Evolutionary conservation across 2,329 filamentous ascomycete genomes (phyloP).

Genomic region (Kalmusia sp.): DNA sequence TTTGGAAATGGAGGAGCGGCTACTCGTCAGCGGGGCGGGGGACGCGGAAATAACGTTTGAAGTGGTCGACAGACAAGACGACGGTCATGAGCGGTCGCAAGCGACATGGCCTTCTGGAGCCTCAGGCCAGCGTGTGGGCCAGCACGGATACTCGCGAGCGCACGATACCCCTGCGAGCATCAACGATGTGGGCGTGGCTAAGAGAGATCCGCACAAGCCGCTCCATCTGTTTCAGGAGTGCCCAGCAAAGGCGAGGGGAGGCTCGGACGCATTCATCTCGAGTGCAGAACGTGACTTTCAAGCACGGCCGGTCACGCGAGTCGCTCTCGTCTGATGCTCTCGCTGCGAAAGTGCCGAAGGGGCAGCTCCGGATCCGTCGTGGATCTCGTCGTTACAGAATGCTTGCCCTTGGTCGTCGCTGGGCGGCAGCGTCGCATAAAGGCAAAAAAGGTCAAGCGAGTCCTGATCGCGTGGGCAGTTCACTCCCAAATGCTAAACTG

Average conservation of each 20-base stretch:
- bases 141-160: background rate
- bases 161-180: constrained; percentile 9
- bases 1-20: background rate
- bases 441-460: background rate
- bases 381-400: constrained; percentile 7
- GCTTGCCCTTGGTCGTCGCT: background rate
- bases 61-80: background rate
- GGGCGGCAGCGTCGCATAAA: background rate
- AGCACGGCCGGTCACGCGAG: background rate
- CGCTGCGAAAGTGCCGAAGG: constrained; percentile 3
- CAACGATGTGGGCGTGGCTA: constrained; percentile 4
- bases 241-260: background rate
- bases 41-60: background rate
- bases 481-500: constrained; percentile 34
- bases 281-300: background rate
- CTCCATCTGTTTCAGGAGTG: constrained; percentile 3
- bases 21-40: no score
- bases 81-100: no score
- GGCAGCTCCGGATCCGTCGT: background rate
- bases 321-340: background rate
- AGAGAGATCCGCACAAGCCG: background rate
- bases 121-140: background rate
- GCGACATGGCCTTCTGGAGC: background rate
- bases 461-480: constrained; percentile 9
- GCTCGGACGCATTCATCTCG: background rate